phyloP scores from a whole-genome alignment of 1,284 basidiomycete genomes.

The Dichomitus squalens region DNA sequence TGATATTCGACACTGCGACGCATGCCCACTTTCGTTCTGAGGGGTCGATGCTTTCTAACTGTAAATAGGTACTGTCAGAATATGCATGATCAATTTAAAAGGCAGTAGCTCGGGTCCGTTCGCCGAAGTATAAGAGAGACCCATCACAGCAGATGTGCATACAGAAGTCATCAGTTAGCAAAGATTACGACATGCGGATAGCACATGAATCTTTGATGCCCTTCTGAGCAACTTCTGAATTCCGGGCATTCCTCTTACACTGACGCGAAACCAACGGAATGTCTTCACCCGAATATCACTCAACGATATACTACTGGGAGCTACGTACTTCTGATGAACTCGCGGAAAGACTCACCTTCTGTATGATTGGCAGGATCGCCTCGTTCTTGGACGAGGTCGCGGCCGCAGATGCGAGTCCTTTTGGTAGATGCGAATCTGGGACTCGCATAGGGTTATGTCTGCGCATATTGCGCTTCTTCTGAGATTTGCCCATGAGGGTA shows the following conservation, averaged over 20 bases:
- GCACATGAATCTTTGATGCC: too few relatives aligned
- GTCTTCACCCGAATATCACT: too few relatives aligned
- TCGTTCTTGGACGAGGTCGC: constrained; percentile 74
- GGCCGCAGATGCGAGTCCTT: constrained; percentile 72
- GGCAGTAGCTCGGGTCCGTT: too few relatives aligned
- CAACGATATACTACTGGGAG: too few relatives aligned
- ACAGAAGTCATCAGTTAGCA: too few relatives aligned
- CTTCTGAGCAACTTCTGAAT: too few relatives aligned
- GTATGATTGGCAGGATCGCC: constrained; percentile 82
- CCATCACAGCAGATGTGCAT: too few relatives aligned
- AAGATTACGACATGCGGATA: too few relatives aligned
- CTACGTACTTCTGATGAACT: too few relatives aligned
- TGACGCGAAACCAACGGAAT: too few relatives aligned
- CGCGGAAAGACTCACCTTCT: constrained; percentile 60
- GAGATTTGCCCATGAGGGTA: constrained; percentile 81
- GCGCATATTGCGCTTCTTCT: constrained; percentile 78
- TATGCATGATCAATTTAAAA: background rate
- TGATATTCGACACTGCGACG: constrained; percentile 88
- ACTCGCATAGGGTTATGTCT: constrained; percentile 91
- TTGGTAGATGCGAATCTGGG: constrained; percentile 85
- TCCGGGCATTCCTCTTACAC: too few relatives aligned
- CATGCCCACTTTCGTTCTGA: constrained; percentile 91
- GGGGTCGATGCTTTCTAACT: constrained; percentile 78
- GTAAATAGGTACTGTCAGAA: background rate
- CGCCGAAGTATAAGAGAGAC: too few relatives aligned